These are phyloP conservation scores for Tritrichomonas foetus DNA, from an alignment of 208 protist species.

Conservation along the genomic window DNA sequence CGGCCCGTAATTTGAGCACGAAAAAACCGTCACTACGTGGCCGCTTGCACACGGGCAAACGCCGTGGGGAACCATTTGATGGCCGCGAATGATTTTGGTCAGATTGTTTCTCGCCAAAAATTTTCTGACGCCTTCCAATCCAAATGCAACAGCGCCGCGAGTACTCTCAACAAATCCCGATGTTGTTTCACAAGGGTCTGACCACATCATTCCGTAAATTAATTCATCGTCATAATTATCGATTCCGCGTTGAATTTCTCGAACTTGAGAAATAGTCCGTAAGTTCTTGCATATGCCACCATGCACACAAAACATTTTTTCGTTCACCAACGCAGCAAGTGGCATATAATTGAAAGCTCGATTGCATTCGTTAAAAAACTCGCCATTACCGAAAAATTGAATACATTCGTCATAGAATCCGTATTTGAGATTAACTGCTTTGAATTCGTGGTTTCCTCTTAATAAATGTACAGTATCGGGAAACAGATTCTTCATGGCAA, in stretches of 20 bases:
- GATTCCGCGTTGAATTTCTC: not conserved
- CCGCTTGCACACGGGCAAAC: not conserved
- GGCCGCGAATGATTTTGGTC: not conserved
- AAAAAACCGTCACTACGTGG: not conserved
- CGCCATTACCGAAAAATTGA: conserved; percentile 67
- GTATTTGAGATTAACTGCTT: conserved; percentile 80
- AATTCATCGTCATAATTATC: not conserved
- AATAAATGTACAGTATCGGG: conserved; percentile 75
- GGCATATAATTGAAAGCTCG: conserved; percentile 74
- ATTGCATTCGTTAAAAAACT: conserved; percentile 52
- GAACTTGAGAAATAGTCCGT: not conserved
- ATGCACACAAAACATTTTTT: conserved; percentile 1
- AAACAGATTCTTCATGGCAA: conserved; percentile 54
- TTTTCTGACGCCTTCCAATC: not conserved
- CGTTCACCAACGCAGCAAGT: conserved; percentile 63
- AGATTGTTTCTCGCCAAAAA: not conserved
- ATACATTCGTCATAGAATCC: conserved; percentile 77
- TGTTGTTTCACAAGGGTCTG: not conserved
- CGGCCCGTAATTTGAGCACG: not conserved
- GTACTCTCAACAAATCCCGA: not conserved
- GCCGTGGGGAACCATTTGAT: not conserved
- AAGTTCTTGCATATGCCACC: not conserved
- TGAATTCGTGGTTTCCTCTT: conserved; percentile 81
- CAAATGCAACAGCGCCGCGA: not conserved
- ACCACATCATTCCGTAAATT: not conserved